Conservation (phyloP, 495 filamentous ascomycete species). For the Lentithecium fluviatile region DNA sequence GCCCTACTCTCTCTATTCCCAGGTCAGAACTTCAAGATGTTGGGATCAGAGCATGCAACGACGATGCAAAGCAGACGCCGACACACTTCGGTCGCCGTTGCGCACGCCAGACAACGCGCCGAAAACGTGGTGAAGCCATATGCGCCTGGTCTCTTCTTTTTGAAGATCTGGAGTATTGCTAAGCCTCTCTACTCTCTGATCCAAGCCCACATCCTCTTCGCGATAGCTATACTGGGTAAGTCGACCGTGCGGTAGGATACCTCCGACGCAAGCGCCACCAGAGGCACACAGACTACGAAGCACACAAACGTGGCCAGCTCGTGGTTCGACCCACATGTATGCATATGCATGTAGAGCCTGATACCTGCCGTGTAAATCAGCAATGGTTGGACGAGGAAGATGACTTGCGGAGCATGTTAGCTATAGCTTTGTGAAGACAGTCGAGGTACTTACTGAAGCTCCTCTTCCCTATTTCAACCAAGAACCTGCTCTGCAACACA, state of each 20-base stretch:
- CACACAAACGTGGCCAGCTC: slow-evolving; percentile 18
- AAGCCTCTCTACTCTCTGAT: slow-evolving; percentile 6
- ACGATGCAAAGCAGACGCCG: no score
- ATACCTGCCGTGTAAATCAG: slow-evolving; percentile 43
- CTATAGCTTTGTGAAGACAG: background rate
- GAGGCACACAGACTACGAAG: slow-evolving; percentile 29
- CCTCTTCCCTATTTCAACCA: slow-evolving; percentile 36
- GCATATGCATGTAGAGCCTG: slow-evolving; percentile 34
- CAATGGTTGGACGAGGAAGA: slow-evolving; percentile 38
- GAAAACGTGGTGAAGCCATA: no score
- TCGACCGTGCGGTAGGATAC: slow-evolving; percentile 36
- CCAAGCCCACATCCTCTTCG: slow-evolving; percentile 25
- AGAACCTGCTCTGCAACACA: slow-evolving; percentile 30
- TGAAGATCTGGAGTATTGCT: no score
- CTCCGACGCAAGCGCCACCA: slow-evolving; percentile 25
- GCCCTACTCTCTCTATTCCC: no score
- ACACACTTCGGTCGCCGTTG: no score
- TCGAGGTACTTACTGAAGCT: slow-evolving; percentile 38
- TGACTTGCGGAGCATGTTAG: slow-evolving; percentile 25
- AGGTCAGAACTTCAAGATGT: no score
- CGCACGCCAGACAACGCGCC: no score
- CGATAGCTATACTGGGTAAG: slow-evolving; percentile 19
- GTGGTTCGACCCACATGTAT: slow-evolving; percentile 12
- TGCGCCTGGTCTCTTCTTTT: no score
- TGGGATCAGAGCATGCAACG: no score